Base-by-base conservation (phyloP, 169 alveolate species). In the Plasmodium malariae region DNA sequence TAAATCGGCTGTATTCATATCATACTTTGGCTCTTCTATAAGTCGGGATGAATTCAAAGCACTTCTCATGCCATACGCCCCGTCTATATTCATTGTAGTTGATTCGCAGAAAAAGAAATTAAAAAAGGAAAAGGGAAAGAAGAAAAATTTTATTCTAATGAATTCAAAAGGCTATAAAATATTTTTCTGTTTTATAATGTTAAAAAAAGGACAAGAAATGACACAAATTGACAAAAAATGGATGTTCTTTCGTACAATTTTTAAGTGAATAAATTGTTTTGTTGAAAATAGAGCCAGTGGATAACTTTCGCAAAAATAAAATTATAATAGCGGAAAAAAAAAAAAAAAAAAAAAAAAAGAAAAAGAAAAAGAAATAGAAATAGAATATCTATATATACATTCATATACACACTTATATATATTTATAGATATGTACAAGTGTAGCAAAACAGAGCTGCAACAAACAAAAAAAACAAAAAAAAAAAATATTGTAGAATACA, bases 1-100 rank as follows among this genome's bases (percentile, higher is more conserved):
- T 30, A 83, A 45, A 59, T 83, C 85, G 1, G 30, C 37, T 67
- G 91, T 37, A 62, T 36, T 68, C 67, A 55, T 37, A 43, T 55
- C 49, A 19, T 83, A 83, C 54, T 69, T 24, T 2, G 65, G 76
- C n/a, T 83, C 91, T 57, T 83, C 86, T n/a, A 51, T 34, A 83
- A 43, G 48, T n/a, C 91, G 54, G 60, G 91, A 30, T 7, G 91
- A 83, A 67, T 67, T 69, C 85, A 69, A 14, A 36, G 19, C 65
- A 45, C 34, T 83, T 68, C 91, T 51, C 74, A 68, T 83, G 26
- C 60, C 45, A 32, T 69, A 68, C 32, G 83, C 6, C 67, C 48
- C 67, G 85, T 83, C 91, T 86, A 83, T 83, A 37, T 67, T 83
- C 43, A 36, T 36, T 37, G 26, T 40, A n/a, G 14, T 9, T 74